Conservation (phyloP, 441 rosid species). For the Hura crepitans region DNA sequence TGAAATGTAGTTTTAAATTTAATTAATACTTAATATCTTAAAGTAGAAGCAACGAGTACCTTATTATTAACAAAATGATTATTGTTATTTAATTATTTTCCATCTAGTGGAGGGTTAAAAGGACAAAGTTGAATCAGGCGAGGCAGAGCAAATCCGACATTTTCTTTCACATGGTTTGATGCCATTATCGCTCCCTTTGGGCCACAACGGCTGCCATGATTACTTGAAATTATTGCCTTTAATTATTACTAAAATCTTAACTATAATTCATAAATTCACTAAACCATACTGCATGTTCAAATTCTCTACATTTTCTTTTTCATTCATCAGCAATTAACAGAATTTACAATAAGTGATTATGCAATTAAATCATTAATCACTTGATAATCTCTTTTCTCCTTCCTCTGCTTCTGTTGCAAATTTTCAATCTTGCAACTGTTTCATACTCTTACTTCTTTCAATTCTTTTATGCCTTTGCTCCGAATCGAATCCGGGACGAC, state of each 20-base stretch:
- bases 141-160: too few species aligned
- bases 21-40: too few species aligned
- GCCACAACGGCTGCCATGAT: slow-evolving; percentile 9
- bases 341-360: slow-evolving; percentile 29
- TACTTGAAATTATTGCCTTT: background rate
- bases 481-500: slow-evolving; percentile 69
- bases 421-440: background rate
- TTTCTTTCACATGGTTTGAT: background rate
- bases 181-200: background rate
- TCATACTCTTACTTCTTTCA: too few species aligned
- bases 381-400: background rate
- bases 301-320: slow-evolving; percentile 20
- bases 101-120: too few species aligned
- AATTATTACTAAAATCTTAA: slow-evolving; percentile 10
- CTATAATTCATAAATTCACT: background rate
- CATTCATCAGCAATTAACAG: slow-evolving; percentile 28
- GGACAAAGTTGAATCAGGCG: background rate
- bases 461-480: slow-evolving; percentile 17
- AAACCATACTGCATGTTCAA: too few species aligned
- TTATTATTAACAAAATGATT: too few species aligned
- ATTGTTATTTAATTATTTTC: too few species aligned
- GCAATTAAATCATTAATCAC: slow-evolving; percentile 12
- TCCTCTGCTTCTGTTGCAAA: slow-evolving; percentile 3
- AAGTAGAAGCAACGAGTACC: too few species aligned
- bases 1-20: too few species aligned